These are phyloP conservation scores for Cercospora brassicicola DNA, from an alignment of 2,329 filamentous ascomycete species.

Conservation along the genomic window DNA sequence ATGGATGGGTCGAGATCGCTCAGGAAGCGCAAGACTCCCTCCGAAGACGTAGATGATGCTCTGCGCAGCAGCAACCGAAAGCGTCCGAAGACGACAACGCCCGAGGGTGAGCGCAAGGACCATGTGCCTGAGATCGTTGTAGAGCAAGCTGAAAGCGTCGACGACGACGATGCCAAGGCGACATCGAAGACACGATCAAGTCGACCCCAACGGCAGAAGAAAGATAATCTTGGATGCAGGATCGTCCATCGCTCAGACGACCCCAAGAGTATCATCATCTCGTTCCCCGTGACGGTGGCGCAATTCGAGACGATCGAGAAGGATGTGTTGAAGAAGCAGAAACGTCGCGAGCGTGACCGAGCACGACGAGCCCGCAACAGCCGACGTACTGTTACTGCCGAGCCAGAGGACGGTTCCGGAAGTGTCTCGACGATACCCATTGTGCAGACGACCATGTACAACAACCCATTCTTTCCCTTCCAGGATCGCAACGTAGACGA, in stretches of 20 bases:
- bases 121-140: conserved; percentile 17
- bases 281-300: conserved; percentile 40
- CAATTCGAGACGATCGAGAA: conserved; percentile 40
- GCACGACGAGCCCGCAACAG: conserved; percentile 47
- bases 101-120: conserved; percentile 26
- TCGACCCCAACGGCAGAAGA: conserved; percentile 58
- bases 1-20: conserved; percentile 75
- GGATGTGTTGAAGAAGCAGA: conserved; percentile 55
- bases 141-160: conserved; percentile 28
- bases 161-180: conserved; percentile 23
- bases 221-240: conserved; percentile 40
- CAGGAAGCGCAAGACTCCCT: conserved; percentile 76
- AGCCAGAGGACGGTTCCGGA: conserved; percentile 41
- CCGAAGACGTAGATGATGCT: conserved; percentile 55
- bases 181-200: conserved; percentile 38
- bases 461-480: conserved; percentile 82
- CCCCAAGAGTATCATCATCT: conserved; percentile 55
- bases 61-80: conserved; percentile 43
- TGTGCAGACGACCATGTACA: conserved; percentile 63
- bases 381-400: conserved; percentile 41
- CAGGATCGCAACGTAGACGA: conserved; percentile 88
- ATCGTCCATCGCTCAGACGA: conserved; percentile 37
- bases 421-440: conserved; percentile 54
- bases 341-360: conserved; percentile 49
- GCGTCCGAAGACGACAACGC: conserved; percentile 43